phyloP scores from a whole-genome alignment of 2,329 filamentous ascomycete species.

The Aspergillus sp. region DNA sequence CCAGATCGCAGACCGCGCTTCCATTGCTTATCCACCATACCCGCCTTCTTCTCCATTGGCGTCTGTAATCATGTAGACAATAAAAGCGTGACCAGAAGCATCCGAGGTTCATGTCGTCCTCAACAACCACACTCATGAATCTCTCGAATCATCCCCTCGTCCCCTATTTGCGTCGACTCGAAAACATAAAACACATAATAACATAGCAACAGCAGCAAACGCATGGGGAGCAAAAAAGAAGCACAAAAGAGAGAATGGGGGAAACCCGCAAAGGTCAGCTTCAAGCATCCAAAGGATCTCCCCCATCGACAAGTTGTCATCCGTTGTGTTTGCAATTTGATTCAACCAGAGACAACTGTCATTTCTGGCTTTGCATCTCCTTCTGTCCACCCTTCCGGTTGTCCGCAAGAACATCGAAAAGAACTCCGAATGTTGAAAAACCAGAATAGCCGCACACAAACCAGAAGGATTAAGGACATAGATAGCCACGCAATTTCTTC shows the following conservation, averaged over 20 bases:
- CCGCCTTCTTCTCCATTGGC: neutral
- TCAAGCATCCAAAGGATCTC: constrained; percentile 12
- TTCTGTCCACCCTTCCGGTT: constrained; percentile 21
- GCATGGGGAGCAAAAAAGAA: constrained; percentile 6
- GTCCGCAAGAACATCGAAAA: constrained; percentile 8
- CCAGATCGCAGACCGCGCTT: constrained; percentile 1
- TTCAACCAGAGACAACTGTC: constrained; percentile 18
- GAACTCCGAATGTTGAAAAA: constrained; percentile 7
- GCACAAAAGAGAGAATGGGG: constrained; percentile 8
- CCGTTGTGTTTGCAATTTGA: constrained; percentile 12
- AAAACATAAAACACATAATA: constrained; percentile 5
- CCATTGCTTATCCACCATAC: neutral
- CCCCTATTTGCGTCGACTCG: constrained; percentile 23
- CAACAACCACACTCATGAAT: neutral
- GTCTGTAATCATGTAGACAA: constrained; percentile 5
- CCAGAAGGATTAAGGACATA: constrained; percentile 21
- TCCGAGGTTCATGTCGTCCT: constrained; percentile 1
- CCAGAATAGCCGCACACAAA: constrained; percentile 8
- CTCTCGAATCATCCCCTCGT: constrained; percentile 16
- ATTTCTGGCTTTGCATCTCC: constrained; percentile 23
- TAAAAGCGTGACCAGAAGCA: constrained; percentile 6
- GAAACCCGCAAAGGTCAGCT: neutral
- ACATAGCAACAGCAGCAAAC: constrained; percentile 7
- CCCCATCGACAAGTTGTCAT: constrained; percentile 11
- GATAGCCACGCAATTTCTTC: constrained; percentile 23